Evolutionary conservation across 1,284 basidiomycete species (phyloP), one percentile per base, ranked within the genome.

Genomic region (Polyporus tsugae): DNA sequence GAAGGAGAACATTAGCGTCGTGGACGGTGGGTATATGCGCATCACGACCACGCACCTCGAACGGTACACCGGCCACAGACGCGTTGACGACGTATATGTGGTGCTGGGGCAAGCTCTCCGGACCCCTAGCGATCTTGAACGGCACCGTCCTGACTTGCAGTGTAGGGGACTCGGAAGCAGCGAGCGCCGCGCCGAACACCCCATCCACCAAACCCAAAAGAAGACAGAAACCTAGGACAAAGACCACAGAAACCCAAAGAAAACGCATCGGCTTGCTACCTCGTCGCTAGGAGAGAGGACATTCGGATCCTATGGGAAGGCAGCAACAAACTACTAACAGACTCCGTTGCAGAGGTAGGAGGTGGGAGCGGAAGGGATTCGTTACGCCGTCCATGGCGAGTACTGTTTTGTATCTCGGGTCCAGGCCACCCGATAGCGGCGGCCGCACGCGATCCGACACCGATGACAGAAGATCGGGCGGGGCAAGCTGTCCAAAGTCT

Each of bases 11-110:
- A 6, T 10, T 13, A n/a, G 29, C 9, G 13, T 9, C 52, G 11
- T 33, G 52, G 17, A 13, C 9, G 29, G 15, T 33, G 25, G 13
- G 13, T 11, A 29, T 35, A 38, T 53, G 38, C 19, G 17, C 22
- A 15, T 19, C n/a, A n/a, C 46, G 7, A 17, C 6, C 5, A 29
- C 52, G 2, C 29, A 66, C 68, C 62, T 66, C 49, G 42, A 66
- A 64, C 39, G 42, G 39, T 4, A 46, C 39, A 4, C 39, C 64
- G 11, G 52, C 61, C 4, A 69, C 58, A 25, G 57, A 63, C 22
- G 60, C 57, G 15, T 65, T 63, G 19, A 63, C 39, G 58, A 66
- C 52, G 17, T 63, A 69, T n/a, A 69, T 53, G 38, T 60, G 58
- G 13, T 64, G 64, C 5, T 15, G 13, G 6, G 44, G 35, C 42